Conservation (phyloP, 352 stramenopile genomes). For the Aphanomyces stellatus region DNA sequence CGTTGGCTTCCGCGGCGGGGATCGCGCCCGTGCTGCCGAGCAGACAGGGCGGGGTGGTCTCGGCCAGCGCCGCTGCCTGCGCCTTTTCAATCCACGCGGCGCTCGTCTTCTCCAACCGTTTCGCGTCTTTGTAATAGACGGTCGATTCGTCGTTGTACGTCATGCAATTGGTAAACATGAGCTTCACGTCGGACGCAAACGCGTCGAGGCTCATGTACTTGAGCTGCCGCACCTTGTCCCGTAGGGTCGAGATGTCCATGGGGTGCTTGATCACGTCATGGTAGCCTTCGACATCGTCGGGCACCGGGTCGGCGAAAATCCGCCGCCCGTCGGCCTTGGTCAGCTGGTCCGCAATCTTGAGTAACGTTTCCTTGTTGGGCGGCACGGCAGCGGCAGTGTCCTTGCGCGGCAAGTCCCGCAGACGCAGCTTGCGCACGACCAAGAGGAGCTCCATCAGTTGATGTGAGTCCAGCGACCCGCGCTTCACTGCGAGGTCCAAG, state of each 20-base stretch:
- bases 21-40: slow-evolving; percentile 47
- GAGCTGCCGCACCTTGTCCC: slow-evolving; percentile 58
- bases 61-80: slow-evolving; percentile 24
- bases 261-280: slow-evolving; percentile 72
- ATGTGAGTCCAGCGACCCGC: slow-evolving; percentile 25
- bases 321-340: slow-evolving; percentile 56
- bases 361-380: slow-evolving; percentile 47
- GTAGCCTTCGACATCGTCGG: slow-evolving; percentile 78
- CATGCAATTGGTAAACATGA: slow-evolving; percentile 85
- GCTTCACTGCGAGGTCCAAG: slow-evolving; percentile 70
- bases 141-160: slow-evolving; percentile 80
- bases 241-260: slow-evolving; percentile 82
- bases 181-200: slow-evolving; percentile 68
- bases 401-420: slow-evolving; percentile 49
- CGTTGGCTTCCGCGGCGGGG: slow-evolving; percentile 8
- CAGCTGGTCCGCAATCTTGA: slow-evolving; percentile 73
- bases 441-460: slow-evolving; percentile 65
- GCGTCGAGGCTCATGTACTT: slow-evolving; percentile 79
- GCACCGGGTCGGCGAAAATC: slow-evolving; percentile 81
- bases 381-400: slow-evolving; percentile 27
- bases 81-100: slow-evolving; percentile 71
- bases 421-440: slow-evolving; percentile 59
- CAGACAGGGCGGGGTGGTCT: slow-evolving; percentile 51
- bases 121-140: slow-evolving; percentile 84
- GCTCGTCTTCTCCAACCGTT: slow-evolving; percentile 74